These are phyloP conservation scores for Marchantia paleacea DNA, from an alignment of 225 moss, liverwort and hornwort genomes.

Conservation along the genomic window DNA sequence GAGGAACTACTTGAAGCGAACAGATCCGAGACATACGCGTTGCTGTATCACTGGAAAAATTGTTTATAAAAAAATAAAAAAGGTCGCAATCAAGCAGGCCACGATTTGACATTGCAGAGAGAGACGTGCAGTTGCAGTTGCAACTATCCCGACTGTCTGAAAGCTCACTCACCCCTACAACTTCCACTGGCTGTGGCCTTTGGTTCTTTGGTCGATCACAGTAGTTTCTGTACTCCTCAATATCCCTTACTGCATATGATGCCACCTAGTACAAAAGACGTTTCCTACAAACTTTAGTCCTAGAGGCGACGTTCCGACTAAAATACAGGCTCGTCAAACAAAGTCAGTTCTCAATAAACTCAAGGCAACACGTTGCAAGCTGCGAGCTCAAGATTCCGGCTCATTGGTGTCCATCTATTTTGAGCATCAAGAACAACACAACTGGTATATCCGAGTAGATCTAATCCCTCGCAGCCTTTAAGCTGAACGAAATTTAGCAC, in stretches of 20 bases:
- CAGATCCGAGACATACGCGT: too few relatives aligned
- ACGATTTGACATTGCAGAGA: not conserved
- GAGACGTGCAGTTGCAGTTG: not conserved
- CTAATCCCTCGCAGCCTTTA: too few relatives aligned
- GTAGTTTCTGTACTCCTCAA: constrained; percentile 83
- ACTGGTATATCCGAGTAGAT: not conserved
- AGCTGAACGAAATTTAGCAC: not conserved
- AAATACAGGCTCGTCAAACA: not conserved
- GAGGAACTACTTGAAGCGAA: too few relatives aligned
- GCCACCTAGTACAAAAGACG: constrained; percentile 50
- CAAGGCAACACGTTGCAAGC: not conserved
- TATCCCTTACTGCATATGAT: constrained; percentile 90
- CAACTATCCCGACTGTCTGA: not conserved
- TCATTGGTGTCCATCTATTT: not conserved
- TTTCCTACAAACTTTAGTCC: not conserved
- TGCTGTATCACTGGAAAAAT: too few relatives aligned
- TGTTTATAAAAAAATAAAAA: too few relatives aligned
- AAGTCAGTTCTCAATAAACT: not conserved
- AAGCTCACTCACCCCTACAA: constrained; percentile 57
- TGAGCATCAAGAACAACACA: not conserved
- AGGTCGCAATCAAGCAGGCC: too few relatives aligned
- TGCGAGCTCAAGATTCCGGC: not conserved
- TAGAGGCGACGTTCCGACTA: not conserved
- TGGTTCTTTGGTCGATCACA: constrained; percentile 76
- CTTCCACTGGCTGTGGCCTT: constrained; percentile 73